A percentile compares a stretch with the other conserved stretches of the same genome.
phyloP scores from a whole-genome alignment of 106 monocot species.

The Triglochin maritima region DNA sequence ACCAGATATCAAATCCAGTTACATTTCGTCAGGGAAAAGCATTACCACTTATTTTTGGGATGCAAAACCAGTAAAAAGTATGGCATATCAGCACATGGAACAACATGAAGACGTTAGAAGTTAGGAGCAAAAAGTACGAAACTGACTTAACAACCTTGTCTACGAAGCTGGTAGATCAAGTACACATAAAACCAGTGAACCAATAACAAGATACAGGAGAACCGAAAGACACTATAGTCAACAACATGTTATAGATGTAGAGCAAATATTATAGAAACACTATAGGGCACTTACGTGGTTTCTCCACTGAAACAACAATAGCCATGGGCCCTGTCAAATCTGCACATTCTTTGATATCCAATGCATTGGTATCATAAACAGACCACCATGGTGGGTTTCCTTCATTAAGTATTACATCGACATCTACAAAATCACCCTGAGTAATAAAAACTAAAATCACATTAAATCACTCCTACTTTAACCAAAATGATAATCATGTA shows the following conservation, averaged over 20 bases:
- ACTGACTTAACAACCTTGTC: too few species aligned
- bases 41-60: too few species aligned
- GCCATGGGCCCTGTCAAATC: conserved; percentile 79
- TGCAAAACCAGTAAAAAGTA: too few species aligned
- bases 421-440: conserved; percentile 56
- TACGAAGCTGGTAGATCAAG: too few species aligned
- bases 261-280: background rate
- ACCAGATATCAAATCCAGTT: too few species aligned
- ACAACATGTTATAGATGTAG: background rate
- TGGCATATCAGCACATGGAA: too few species aligned
- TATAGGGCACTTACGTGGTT: conserved; percentile 52
- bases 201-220: too few species aligned
- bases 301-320: conserved; percentile 92
- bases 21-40: too few species aligned
- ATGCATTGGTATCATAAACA: conserved; percentile 49
- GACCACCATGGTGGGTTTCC: conserved; percentile 84
- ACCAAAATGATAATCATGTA: too few species aligned
- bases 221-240: background rate
- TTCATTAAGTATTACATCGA: conserved; percentile 47
- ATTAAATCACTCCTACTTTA: background rate
- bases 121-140: too few species aligned
- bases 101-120: too few species aligned
- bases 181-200: too few species aligned
- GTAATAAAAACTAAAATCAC: background rate
- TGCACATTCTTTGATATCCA: conserved; percentile 41